Conservation (phyloP, 768 basidiomycete species). For the Scleroderma citrinum region DNA sequence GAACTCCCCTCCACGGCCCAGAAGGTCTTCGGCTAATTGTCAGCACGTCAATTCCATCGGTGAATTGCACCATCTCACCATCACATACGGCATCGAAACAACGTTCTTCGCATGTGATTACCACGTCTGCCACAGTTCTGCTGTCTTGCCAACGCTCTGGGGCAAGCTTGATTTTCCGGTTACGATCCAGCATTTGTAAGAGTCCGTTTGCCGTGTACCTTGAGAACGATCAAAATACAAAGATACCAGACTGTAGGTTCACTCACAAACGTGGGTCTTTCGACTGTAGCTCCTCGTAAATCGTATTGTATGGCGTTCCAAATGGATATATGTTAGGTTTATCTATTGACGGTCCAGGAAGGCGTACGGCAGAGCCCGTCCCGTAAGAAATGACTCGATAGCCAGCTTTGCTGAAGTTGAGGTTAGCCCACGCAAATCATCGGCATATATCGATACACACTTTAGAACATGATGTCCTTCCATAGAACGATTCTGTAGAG, state of each 20-base stretch:
- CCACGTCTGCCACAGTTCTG: constrained; percentile 84
- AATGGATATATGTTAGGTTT: constrained; percentile 96
- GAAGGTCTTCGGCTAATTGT: constrained; percentile 52
- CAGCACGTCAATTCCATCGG: constrained; percentile 8
- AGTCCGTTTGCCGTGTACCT: constrained; percentile 94
- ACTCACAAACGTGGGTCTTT: constrained; percentile 85
- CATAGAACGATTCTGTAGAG: constrained; percentile 88
- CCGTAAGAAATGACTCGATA: constrained; percentile 91
- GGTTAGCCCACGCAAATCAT: constrained; percentile 4
- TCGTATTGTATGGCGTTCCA: constrained; percentile 94
- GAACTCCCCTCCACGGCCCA: constrained; percentile 83
- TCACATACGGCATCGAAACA: constrained; percentile 99
- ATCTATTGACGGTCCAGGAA: constrained; percentile 95
- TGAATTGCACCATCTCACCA: constrained; percentile 47
- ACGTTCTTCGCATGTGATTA: constrained; percentile 98
- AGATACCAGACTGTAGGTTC: neutral
- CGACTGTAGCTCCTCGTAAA: constrained; percentile 80
- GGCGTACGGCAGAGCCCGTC: constrained; percentile 93
- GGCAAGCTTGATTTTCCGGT: constrained; percentile 83
- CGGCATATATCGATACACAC: constrained; percentile 43
- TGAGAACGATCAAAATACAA: constrained; percentile 8
- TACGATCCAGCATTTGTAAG: constrained; percentile 93
- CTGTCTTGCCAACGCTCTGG: constrained; percentile 98
- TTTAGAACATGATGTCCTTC: constrained; percentile 89
- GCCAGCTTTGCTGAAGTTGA: constrained; percentile 73